Conservation (phyloP, 1,284 basidiomycete genomes). For the Apiotrichum gracile region DNA sequence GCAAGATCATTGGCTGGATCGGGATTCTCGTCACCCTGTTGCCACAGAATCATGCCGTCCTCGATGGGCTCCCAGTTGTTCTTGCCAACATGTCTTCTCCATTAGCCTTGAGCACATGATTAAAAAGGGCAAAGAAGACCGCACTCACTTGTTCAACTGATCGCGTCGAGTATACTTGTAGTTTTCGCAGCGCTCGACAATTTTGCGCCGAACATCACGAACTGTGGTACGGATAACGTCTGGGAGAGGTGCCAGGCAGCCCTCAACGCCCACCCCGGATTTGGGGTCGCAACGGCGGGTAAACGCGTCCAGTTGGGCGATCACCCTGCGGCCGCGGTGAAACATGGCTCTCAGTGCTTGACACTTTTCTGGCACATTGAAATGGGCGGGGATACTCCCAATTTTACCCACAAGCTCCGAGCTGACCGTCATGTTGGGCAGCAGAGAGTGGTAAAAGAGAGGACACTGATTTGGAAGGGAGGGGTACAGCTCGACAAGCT, state of each 20-base stretch:
- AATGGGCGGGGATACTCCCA: slow-evolving; percentile 40
- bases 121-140: background rate
- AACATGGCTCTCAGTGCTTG: slow-evolving; percentile 33
- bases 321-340: slow-evolving; percentile 38
- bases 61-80: slow-evolving; percentile 44
- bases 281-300: slow-evolving; percentile 39
- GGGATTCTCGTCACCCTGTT: slow-evolving; percentile 19
- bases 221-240: slow-evolving; percentile 37
- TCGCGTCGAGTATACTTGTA: slow-evolving; percentile 49
- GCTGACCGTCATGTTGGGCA: slow-evolving; percentile 42
- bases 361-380: slow-evolving; percentile 34
- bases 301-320: slow-evolving; percentile 45
- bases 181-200: slow-evolving; percentile 47
- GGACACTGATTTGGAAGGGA: slow-evolving; percentile 37
- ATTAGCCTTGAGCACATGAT: background rate
- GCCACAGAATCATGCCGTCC: slow-evolving; percentile 38
- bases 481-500: slow-evolving; percentile 32
- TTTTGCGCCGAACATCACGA: slow-evolving; percentile 41
- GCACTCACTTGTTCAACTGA: slow-evolving; percentile 44
- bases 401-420: slow-evolving; percentile 43
- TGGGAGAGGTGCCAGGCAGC: slow-evolving; percentile 36
- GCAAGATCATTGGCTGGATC: slow-evolving; percentile 42
- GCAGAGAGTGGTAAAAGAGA: slow-evolving; percentile 45
- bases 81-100: slow-evolving; percentile 32
- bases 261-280: slow-evolving; percentile 35